Evolutionary conservation across 1,284 basidiomycete species (phyloP).

Genomic region (Golubevia sp.): DNA sequence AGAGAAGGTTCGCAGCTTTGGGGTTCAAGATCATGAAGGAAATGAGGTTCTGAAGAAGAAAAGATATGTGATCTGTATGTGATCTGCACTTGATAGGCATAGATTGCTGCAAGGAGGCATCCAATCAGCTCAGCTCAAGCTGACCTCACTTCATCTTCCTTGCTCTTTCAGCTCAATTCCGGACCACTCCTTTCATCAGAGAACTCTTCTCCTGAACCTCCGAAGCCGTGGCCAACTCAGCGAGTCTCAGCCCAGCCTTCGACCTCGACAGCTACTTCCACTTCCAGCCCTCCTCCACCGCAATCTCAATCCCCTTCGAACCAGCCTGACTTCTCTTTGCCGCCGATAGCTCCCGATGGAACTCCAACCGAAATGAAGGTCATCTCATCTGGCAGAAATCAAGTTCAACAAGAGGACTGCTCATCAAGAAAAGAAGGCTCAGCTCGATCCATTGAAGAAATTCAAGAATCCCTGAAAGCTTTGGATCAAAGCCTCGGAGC

Average conservation of each 20-base stretch:
- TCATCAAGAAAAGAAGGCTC: background rate
- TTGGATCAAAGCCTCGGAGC: conserved; percentile 6
- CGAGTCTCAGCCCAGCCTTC: background rate
- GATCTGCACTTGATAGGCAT: too few species aligned
- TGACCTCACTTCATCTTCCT: too few species aligned
- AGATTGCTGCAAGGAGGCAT: too few species aligned
- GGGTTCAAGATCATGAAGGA: too few species aligned
- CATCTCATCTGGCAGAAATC: conserved; percentile 4
- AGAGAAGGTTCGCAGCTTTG: too few species aligned
- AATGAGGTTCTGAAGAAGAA: too few species aligned
- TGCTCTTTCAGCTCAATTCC: too few species aligned
- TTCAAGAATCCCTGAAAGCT: background rate
- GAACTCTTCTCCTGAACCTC: background rate
- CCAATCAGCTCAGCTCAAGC: too few species aligned
- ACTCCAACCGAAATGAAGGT: conserved; percentile 20
- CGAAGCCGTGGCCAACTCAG: conserved; percentile 7
- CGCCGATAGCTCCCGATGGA: conserved; percentile 14
- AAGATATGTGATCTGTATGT: too few species aligned
- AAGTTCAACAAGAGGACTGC: background rate
- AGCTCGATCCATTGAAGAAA: conserved; percentile 4
- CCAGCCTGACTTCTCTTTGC: conserved; percentile 3
- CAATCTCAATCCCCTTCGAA: background rate
- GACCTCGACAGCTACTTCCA: background rate
- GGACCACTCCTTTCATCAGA: too few species aligned
- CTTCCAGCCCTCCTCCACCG: background rate